A percentile compares a stretch with the other conserved stretches of the same genome.
Evolutionary conservation across 73 alveolate genomes (phyloP).

Genomic region (Paraurostyla sp.): DNA sequence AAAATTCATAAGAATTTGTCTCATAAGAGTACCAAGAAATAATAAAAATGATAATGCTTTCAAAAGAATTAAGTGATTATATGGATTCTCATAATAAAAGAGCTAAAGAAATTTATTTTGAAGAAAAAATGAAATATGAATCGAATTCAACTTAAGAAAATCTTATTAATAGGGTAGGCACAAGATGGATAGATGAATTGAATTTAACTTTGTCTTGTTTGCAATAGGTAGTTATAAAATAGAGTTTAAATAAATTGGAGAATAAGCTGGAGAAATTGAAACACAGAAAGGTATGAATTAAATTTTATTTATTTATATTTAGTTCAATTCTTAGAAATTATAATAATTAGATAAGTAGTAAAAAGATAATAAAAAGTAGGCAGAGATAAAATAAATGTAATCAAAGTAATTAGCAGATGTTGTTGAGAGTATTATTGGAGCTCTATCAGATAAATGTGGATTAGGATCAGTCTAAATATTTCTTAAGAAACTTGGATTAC

Average conservation of each 20-base stretch:
- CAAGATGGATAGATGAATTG: slow-evolving; percentile 13
- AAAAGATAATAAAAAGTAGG: too few relatives aligned
- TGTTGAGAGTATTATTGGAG: slow-evolving; percentile 45
- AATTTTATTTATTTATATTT: neutral
- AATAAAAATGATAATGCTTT: neutral
- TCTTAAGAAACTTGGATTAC: neutral
- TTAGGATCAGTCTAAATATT: slow-evolving; percentile 2
- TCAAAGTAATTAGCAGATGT: slow-evolving; percentile 53
- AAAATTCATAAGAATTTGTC: neutral
- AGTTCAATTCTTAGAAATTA: too few relatives aligned
- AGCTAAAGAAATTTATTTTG: neutral
- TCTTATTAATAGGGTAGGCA: slow-evolving; percentile 32
- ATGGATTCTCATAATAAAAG: neutral
- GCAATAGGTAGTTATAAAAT: neutral
- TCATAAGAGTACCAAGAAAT: neutral
- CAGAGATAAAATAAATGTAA: slow-evolving; percentile 6
- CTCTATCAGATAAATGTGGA: neutral
- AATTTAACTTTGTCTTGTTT: neutral
- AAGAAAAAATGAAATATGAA: too few relatives aligned
- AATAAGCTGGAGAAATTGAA: neutral
- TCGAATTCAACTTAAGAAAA: neutral
- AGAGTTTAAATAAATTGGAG: neutral
- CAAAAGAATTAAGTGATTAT: neutral
- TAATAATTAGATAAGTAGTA: too few relatives aligned
- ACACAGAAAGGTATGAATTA: neutral